phyloP scores from a whole-genome alignment of 1,139 yeast species.

The Yamadazyma kanchanaburiensis region DNA sequence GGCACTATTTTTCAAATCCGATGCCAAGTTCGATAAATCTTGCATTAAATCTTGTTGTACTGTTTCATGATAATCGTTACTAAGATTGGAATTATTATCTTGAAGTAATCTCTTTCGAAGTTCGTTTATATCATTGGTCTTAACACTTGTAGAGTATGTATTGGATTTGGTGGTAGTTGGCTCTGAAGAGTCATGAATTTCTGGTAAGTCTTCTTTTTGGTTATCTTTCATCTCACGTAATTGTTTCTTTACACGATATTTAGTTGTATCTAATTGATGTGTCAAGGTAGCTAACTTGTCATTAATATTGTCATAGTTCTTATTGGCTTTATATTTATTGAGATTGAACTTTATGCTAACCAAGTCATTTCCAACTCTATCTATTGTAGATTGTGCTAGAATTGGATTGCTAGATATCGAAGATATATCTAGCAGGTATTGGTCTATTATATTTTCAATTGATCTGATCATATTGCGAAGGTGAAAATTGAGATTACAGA shows the following conservation, averaged over 20 bases:
- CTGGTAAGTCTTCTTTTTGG: background rate
- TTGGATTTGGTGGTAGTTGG: background rate
- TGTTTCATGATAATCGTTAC: slow-evolving; percentile 40
- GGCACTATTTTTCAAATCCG: slow-evolving; percentile 36
- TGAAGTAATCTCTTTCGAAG: slow-evolving; percentile 12
- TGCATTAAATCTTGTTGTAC: slow-evolving; percentile 39
- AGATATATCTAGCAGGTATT: slow-evolving; percentile 8
- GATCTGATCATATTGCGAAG: slow-evolving; percentile 8
- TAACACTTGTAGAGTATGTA: slow-evolving; percentile 6
- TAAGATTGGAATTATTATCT: slow-evolving; percentile 4
- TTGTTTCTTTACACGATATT: slow-evolving; percentile 3
- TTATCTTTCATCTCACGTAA: background rate
- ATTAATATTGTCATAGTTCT: slow-evolving; percentile 7
- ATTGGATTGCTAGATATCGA: slow-evolving; percentile 3
- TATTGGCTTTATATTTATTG: slow-evolving; percentile 7
- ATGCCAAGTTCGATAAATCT: slow-evolving; percentile 37
- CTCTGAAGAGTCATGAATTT: background rate
- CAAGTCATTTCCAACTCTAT: slow-evolving; percentile 10
- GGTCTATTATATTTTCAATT: slow-evolving; percentile 10
- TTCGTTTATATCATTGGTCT: slow-evolving; percentile 7
- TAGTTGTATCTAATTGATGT: slow-evolving; percentile 10
- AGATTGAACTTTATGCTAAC: slow-evolving; percentile 9
- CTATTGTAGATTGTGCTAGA: slow-evolving; percentile 2
- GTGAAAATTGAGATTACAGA: slow-evolving; percentile 3
- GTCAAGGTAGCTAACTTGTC: slow-evolving; percentile 7